Conservation (phyloP, 371 early-diverging fungal genomes). For the Mucor plumbeus region DNA sequence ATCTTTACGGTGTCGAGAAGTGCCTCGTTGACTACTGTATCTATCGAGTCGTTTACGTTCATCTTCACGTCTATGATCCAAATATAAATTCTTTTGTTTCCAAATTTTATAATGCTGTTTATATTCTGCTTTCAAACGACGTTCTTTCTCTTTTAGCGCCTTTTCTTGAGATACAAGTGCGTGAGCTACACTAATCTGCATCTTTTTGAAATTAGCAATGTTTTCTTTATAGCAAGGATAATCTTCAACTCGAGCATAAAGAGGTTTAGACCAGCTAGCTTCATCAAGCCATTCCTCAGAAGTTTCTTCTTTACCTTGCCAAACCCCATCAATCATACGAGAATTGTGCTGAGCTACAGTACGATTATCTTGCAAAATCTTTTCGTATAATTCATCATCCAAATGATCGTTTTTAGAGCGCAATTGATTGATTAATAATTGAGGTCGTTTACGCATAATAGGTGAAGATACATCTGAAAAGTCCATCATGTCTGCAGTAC, state of each 20-base stretch:
- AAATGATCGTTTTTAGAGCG: constrained; percentile 41
- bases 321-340: constrained; percentile 37
- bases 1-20: constrained; percentile 46
- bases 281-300: constrained; percentile 48
- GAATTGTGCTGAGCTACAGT: constrained; percentile 58
- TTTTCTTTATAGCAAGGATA: constrained; percentile 70
- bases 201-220: constrained; percentile 30
- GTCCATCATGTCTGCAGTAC: constrained; percentile 28
- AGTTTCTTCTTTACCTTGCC: constrained; percentile 41
- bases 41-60: constrained; percentile 45
- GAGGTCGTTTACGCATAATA: constrained; percentile 50
- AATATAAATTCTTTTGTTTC: constrained; percentile 46
- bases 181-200: constrained; percentile 32
- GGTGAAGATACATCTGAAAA: constrained; percentile 25
- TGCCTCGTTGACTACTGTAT: constrained; percentile 32
- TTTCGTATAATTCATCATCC: constrained; percentile 52
- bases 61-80: constrained; percentile 47
- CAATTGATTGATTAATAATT: constrained; percentile 49
- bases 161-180: constrained; percentile 26
- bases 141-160: constrained; percentile 38
- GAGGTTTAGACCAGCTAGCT: constrained; percentile 43
- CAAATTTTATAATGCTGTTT: constrained; percentile 42
- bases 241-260: constrained; percentile 54
- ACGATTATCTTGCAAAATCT: constrained; percentile 66
- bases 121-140: constrained; percentile 43